A percentile compares a stretch with the other conserved stretches of the same genome.
Evolutionary conservation across 495 filamentous ascomycete genomes (phyloP).

Genomic region (Margaritispora aquatica): DNA sequence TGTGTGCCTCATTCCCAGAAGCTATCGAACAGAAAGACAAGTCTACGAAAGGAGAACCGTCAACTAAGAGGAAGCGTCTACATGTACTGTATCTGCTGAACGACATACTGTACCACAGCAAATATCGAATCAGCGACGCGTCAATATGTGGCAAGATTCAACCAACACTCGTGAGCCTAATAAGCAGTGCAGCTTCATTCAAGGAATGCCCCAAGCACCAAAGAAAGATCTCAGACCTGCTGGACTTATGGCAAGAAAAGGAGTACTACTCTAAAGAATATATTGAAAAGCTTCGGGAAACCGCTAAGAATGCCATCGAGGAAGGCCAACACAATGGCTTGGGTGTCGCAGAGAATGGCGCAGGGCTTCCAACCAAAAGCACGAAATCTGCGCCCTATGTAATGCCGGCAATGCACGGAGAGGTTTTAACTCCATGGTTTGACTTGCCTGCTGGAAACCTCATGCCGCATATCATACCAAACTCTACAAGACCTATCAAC

Average conservation of each 20-base stretch:
- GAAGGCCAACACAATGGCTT: constrained; percentile 21
- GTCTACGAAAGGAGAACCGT: constrained; percentile 35
- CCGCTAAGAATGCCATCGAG: constrained; percentile 41
- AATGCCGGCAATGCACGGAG: constrained; percentile 74
- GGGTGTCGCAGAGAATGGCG: constrained; percentile 2
- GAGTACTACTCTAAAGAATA: constrained; percentile 57
- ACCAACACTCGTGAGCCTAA: constrained; percentile 51
- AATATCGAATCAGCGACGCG: constrained; percentile 49
- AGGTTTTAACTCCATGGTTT: constrained; percentile 68
- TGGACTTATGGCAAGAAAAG: constrained; percentile 68
- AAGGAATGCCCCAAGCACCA: constrained; percentile 59
- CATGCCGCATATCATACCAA: constrained; percentile 69
- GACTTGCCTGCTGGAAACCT: constrained; percentile 82
- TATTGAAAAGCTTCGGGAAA: constrained; percentile 53
- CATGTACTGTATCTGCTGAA: constrained; percentile 79
- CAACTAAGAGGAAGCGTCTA: constrained; percentile 62
- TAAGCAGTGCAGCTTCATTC: constrained; percentile 58
- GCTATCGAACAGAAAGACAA: constrained; percentile 9
- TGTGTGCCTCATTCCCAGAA: constrained; percentile 52
- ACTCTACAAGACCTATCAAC: constrained; percentile 67
- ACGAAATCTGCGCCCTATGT: constrained; percentile 55
- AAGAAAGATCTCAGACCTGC: constrained; percentile 54
- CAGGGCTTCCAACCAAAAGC: constrained; percentile 25
- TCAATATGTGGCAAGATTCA: constrained; percentile 56
- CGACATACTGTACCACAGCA: constrained; percentile 76